Evolutionary conservation across 108 stramenopile genomes (phyloP).

Genomic region (Aurantiochytrium sp.): DNA sequence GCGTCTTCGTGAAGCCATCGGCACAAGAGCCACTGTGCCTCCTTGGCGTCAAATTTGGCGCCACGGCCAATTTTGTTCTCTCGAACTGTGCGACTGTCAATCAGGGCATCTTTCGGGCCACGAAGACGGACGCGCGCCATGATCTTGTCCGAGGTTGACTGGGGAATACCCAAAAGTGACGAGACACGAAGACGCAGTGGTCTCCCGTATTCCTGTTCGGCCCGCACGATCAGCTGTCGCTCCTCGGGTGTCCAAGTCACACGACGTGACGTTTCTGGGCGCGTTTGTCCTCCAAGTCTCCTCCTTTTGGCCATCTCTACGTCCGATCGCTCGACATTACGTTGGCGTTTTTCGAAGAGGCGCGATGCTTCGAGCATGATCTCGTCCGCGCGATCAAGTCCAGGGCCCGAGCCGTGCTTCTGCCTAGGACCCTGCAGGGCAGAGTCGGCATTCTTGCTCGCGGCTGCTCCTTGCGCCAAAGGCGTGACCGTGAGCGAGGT

Average conservation of each 20-base stretch:
- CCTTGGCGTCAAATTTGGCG: background rate
- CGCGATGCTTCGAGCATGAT: too few relatives aligned
- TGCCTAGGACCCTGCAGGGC: too few relatives aligned
- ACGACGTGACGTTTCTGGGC: background rate
- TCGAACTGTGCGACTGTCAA: background rate
- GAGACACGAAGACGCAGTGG: background rate
- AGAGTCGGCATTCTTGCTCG: too few relatives aligned
- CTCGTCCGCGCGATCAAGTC: too few relatives aligned
- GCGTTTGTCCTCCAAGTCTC: too few relatives aligned
- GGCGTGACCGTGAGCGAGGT: too few relatives aligned
- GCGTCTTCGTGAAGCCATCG: background rate
- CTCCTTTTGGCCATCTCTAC: too few relatives aligned
- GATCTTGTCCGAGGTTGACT: background rate
- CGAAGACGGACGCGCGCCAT: background rate
- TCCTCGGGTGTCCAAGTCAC: background rate
- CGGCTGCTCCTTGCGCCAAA: too few relatives aligned
- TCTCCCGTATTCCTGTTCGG: background rate
- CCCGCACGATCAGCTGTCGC: background rate
- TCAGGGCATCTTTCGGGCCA: background rate
- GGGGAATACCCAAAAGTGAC: background rate
- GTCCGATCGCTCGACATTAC: too few relatives aligned
- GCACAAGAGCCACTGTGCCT: background rate
- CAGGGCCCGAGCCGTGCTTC: too few relatives aligned
- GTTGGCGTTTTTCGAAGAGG: too few relatives aligned
- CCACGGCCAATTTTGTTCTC: background rate